Percentiles rank a stretch among this genome's conserved stretches.
Evolutionary conservation across 2,329 filamentous ascomycete species (phyloP).

Genomic region (Cladorrhinum sp.): DNA sequence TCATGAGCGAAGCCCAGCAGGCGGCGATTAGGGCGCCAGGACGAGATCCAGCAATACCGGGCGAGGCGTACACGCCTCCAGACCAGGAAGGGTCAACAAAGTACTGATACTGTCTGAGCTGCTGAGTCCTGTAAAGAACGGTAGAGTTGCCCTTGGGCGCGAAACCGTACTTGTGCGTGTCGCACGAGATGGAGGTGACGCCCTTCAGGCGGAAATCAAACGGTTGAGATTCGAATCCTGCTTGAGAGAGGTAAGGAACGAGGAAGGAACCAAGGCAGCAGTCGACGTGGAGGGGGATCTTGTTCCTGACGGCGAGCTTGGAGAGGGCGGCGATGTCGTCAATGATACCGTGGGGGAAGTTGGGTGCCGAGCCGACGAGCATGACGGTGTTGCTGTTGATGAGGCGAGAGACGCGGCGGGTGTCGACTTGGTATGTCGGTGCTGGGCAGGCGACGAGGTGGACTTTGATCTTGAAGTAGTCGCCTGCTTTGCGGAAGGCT

Average conservation of each 20-base stretch:
- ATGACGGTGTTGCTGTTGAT: slow-evolving; percentile 93
- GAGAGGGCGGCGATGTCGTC: slow-evolving; percentile 89
- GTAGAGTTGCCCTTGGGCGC: slow-evolving; percentile 97
- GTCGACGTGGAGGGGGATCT: slow-evolving; percentile 89
- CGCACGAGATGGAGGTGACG: slow-evolving; percentile 92
- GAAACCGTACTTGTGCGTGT: slow-evolving; percentile 99
- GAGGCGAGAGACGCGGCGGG: slow-evolving; percentile 72
- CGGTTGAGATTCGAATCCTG: slow-evolving; percentile 83
- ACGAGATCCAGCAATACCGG: slow-evolving; percentile 84
- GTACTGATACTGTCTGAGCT: slow-evolving; percentile 86
- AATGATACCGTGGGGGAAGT: slow-evolving; percentile 97
- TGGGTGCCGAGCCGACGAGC: slow-evolving; percentile 90
- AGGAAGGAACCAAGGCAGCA: slow-evolving; percentile 97
- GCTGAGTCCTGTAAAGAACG: slow-evolving; percentile 78
- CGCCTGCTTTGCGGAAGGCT: slow-evolving; percentile 89
- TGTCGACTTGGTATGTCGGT: slow-evolving; percentile 79
- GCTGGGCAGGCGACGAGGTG: slow-evolving; percentile 85
- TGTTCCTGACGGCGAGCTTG: slow-evolving; percentile 73
- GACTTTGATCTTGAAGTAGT: slow-evolving; percentile 96
- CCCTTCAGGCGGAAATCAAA: slow-evolving; percentile 95
- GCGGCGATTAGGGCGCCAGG: slow-evolving; percentile 93
- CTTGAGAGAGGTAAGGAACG: slow-evolving; percentile 83
- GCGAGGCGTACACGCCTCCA: slow-evolving; percentile 92
- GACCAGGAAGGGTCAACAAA: slow-evolving; percentile 94
- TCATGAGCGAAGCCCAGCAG: slow-evolving; percentile 92